Conservation (phyloP, 805 yeast genomes). For the Kodamaea nitidulidarum region DNA sequence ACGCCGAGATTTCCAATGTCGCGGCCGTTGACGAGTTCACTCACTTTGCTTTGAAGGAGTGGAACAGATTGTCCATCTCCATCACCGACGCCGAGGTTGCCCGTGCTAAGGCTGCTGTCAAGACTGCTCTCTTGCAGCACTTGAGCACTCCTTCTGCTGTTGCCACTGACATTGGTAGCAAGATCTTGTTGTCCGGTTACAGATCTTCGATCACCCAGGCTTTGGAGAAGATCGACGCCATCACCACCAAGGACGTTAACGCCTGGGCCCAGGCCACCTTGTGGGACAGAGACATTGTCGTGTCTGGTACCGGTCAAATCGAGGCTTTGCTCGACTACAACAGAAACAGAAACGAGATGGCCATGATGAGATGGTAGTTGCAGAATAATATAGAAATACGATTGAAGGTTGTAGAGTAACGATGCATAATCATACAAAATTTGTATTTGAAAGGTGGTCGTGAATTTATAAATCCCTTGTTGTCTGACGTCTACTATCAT, state of each 20-base stretch:
- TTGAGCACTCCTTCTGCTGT: slow-evolving; percentile 48
- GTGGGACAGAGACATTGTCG: slow-evolving; percentile 81
- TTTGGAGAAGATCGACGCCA: slow-evolving; percentile 58
- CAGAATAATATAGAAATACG: background rate
- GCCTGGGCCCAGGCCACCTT: slow-evolving; percentile 72
- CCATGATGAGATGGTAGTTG: slow-evolving; percentile 69
- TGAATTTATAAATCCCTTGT: too few relatives aligned
- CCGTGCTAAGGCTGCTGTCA: slow-evolving; percentile 70
- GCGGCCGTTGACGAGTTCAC: slow-evolving; percentile 65
- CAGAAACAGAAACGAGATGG: slow-evolving; percentile 86
- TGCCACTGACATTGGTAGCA: slow-evolving; percentile 55
- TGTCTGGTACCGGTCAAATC: slow-evolving; percentile 82
- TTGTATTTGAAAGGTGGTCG: too few relatives aligned
- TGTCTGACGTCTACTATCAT: too few relatives aligned
- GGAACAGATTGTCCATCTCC: slow-evolving; percentile 80
- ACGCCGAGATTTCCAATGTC: slow-evolving; percentile 59
- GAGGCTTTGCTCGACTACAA: slow-evolving; percentile 80
- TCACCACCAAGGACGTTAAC: slow-evolving; percentile 55
- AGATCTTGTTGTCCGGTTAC: slow-evolving; percentile 58
- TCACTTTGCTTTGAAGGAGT: slow-evolving; percentile 79
- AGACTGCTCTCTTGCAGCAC: slow-evolving; percentile 54
- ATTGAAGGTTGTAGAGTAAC: background rate
- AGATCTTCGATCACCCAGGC: slow-evolving; percentile 58
- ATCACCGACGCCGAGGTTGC: slow-evolving; percentile 73
- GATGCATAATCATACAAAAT: too few relatives aligned